Percentiles rank a stretch among this genome's conserved stretches.
These are phyloP conservation scores for Clarireedia homoeocarpa DNA, from an alignment of 2,329 filamentous ascomycete genomes.

Conservation along the genomic window DNA sequence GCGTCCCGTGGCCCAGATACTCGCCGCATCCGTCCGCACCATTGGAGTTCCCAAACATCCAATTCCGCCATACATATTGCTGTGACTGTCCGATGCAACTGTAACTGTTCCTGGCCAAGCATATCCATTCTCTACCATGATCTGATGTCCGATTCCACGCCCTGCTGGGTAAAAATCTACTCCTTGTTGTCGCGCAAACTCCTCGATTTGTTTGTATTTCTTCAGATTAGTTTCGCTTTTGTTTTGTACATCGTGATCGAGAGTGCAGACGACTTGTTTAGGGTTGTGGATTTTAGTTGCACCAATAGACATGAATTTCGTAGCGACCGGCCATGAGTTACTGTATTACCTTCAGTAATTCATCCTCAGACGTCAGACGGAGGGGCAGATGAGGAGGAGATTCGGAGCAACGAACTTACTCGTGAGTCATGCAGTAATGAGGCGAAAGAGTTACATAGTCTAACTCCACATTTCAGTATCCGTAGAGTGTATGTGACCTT, in stretches of 20 bases:
- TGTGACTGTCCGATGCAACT: constrained; percentile 73
- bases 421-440: constrained; percentile 62
- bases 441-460: constrained; percentile 77
- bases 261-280: constrained; percentile 69
- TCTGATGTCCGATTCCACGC: constrained; percentile 80
- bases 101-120: constrained; percentile 79
- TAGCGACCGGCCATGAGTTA: constrained; percentile 67
- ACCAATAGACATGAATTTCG: constrained; percentile 77
- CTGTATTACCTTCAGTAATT: constrained; percentile 47
- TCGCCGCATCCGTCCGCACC: constrained; percentile 80
- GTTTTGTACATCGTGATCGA: constrained; percentile 89
- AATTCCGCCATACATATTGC: constrained; percentile 77
- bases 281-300: constrained; percentile 65
- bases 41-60: constrained; percentile 71
- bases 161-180: constrained; percentile 72
- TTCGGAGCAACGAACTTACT: background rate
- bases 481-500: background rate
- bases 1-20: constrained; percentile 72
- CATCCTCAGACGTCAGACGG: background rate
- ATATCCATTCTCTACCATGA: constrained; percentile 80
- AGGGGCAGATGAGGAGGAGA: background rate
- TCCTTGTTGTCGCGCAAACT: constrained; percentile 72
- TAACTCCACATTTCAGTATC: background rate
- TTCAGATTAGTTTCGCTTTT: constrained; percentile 68
- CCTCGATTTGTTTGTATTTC: constrained; percentile 76